Evolutionary conservation across 2,329 filamentous ascomycete species (phyloP).

Genomic region (Monilinia laxa): DNA sequence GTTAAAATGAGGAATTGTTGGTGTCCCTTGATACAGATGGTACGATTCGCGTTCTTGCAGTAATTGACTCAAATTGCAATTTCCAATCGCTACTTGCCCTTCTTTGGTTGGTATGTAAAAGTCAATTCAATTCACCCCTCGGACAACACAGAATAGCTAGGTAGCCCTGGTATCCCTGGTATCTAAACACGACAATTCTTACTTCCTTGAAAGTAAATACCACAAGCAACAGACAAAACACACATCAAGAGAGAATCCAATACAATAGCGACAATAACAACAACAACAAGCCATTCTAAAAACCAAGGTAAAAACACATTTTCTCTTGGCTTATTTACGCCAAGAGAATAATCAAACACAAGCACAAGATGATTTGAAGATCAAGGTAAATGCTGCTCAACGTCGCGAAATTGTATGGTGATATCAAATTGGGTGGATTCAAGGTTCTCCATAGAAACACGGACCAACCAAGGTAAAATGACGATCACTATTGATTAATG

Average conservation of each 20-base stretch:
- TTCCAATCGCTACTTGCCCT: not conserved
- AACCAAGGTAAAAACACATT: not conserved
- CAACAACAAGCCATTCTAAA: not conserved
- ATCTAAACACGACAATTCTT: not conserved
- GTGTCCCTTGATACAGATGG: not conserved
- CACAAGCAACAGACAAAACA: not conserved
- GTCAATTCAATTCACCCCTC: not conserved
- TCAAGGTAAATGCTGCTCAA: not conserved
- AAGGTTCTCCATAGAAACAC: not conserved
- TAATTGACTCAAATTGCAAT: not conserved
- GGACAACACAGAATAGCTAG: too few relatives aligned
- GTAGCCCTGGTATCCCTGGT: not conserved
- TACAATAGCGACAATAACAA: not conserved
- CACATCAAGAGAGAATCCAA: not conserved
- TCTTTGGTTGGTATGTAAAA: not conserved
- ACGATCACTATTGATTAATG: not conserved
- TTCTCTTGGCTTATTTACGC: slow-evolving; percentile 18
- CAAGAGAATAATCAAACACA: slow-evolving; percentile 6
- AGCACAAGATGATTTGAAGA: too few relatives aligned
- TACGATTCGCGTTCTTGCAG: not conserved
- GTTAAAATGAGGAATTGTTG: not conserved
- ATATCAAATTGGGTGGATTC: slow-evolving; percentile 5
- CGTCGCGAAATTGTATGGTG: not conserved
- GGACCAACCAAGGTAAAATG: not conserved
- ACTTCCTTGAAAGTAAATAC: not conserved